Conservation (phyloP, 805 yeast genomes). For the Monosporozyma unispora region DNA sequence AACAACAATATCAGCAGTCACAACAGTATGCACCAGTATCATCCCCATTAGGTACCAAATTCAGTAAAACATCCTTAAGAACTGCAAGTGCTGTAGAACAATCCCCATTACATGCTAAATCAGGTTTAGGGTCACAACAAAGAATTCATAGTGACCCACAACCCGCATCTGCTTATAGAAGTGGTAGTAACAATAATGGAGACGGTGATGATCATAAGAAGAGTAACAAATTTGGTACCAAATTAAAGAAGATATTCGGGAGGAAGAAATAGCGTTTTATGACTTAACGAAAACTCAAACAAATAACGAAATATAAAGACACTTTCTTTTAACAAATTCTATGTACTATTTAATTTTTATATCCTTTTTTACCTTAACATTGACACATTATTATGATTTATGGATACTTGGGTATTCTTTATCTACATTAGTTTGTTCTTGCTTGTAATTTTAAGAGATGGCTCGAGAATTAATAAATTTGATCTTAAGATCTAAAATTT, state of each 20-base stretch:
- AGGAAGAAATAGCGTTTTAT: conserved; percentile 18
- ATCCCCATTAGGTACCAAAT: conserved; percentile 13
- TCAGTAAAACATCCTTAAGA: conserved; percentile 18
- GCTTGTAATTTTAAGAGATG: neutral
- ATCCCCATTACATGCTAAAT: conserved; percentile 1
- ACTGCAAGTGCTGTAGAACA: conserved; percentile 16
- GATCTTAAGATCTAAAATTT: neutral
- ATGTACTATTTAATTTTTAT: neutral
- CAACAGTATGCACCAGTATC: conserved; percentile 1
- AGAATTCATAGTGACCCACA: neutral
- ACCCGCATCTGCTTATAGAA: neutral
- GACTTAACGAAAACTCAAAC: neutral
- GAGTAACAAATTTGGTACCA: conserved; percentile 29
- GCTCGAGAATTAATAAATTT: neutral
- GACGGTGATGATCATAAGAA: conserved; percentile 24
- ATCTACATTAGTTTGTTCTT: neutral
- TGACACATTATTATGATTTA: neutral
- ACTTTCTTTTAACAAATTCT: neutral
- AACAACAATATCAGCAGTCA: neutral
- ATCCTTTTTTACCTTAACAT: neutral
- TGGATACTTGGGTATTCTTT: neutral
- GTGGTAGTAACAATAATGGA: neutral
- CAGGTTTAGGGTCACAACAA: neutral
- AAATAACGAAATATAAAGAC: neutral
- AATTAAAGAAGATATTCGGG: conserved; percentile 35